These are phyloP conservation scores for Leucocoprinus sp. DNA, from an alignment of 768 basidiomycete genomes.

Conservation along the genomic window DNA sequence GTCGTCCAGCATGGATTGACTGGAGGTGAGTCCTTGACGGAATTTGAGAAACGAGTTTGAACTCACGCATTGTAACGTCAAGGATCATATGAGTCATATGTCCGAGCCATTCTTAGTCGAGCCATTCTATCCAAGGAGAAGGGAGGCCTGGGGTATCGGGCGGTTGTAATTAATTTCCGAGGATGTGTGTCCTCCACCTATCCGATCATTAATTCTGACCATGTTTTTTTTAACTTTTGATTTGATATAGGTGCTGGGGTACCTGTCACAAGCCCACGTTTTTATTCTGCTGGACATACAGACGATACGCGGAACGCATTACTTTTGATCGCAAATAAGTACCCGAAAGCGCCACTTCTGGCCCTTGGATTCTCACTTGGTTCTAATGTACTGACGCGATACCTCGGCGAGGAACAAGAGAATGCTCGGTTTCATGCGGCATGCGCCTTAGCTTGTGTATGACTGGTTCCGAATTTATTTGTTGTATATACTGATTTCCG, in stretches of 20 bases:
- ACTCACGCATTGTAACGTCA: conserved; percentile 1
- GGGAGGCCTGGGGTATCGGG: conserved; percentile 89
- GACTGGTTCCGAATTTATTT: conserved; percentile 22
- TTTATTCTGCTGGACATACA: conserved; percentile 87
- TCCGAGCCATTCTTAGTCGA: conserved; percentile 70
- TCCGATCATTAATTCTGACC: conserved; percentile 1
- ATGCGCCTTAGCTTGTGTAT: conserved; percentile 68
- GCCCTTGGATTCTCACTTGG: conserved; percentile 93
- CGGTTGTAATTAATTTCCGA: conserved; percentile 85
- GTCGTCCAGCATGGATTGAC: conserved; percentile 53
- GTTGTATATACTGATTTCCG: conserved; percentile 15
- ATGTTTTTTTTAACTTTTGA: conserved; percentile 12
- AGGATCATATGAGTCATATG: conserved; percentile 90
- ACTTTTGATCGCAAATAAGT: conserved; percentile 61
- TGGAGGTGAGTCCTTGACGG: conserved; percentile 29
- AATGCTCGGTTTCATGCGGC: conserved; percentile 54
- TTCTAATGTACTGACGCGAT: conserved; percentile 83
- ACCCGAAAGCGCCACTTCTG: conserved; percentile 74
- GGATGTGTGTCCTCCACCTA: conserved; percentile 57
- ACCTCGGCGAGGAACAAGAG: conserved; percentile 77
- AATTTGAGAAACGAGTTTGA: neutral
- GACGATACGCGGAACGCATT: conserved; percentile 82
- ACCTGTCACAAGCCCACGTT: conserved; percentile 70
- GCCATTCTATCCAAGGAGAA: conserved; percentile 61
- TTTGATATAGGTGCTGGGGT: conserved; percentile 64